phyloP scores from a whole-genome alignment of 2,329 filamentous ascomycete genomes.

The Epichloe scottii region DNA sequence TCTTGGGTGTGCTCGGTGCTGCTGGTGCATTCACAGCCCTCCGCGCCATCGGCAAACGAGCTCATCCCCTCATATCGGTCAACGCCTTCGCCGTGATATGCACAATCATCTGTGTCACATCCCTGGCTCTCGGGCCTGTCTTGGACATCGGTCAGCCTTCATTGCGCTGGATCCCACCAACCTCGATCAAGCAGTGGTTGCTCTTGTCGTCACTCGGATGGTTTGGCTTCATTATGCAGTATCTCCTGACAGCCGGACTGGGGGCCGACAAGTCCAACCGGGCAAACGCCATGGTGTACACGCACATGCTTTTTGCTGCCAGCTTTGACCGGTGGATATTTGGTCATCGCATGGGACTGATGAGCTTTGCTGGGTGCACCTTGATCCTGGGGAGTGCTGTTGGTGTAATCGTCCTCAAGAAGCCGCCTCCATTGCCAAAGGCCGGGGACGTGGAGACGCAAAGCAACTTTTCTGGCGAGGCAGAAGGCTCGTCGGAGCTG shows the following conservation, averaged over 20 bases:
- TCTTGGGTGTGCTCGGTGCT: constrained; percentile 66
- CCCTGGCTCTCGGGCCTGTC: constrained; percentile 40
- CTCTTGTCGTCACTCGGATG: constrained; percentile 56
- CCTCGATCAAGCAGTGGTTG: constrained; percentile 43
- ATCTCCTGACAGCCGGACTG: constrained; percentile 67
- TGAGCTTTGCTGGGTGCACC: constrained; percentile 37
- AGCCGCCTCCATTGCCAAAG: constrained; percentile 17
- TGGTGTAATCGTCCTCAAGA: constrained; percentile 35
- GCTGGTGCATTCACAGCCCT: constrained; percentile 64
- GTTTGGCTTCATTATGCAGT: constrained; percentile 76
- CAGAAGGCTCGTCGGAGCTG: constrained; percentile 30
- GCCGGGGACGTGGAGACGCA: constrained; percentile 23
- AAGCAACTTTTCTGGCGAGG: constrained; percentile 16
- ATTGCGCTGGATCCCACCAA: constrained; percentile 30
- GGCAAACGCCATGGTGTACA: constrained; percentile 46
- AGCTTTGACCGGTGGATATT: constrained; percentile 41
- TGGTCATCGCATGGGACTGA: constrained; percentile 34
- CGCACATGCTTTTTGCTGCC: constrained; percentile 43
- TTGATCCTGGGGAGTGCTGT: constrained; percentile 42
- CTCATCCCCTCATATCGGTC: constrained; percentile 72
- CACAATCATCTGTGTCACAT: constrained; percentile 50
- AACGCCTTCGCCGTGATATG: constrained; percentile 71
- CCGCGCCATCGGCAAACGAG: constrained; percentile 65
- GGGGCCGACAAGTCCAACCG: constrained; percentile 54
- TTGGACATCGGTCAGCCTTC: constrained; percentile 32